These are phyloP conservation scores for Cryptococcus hybrid DNA, from an alignment of 1,284 basidiomycete species.

Conservation along the genomic window DNA sequence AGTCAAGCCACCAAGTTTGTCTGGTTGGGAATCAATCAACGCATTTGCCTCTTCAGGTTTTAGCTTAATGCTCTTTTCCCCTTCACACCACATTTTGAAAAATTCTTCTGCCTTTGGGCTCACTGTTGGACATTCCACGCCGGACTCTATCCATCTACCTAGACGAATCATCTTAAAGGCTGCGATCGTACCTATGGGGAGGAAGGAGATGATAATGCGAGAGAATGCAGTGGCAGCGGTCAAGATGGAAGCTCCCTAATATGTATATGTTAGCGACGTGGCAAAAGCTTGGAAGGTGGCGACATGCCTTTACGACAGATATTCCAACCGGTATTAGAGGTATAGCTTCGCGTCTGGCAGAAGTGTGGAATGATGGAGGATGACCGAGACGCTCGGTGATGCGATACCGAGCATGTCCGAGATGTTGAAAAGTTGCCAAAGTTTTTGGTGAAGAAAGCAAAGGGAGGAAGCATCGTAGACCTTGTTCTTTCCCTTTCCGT, in stretches of 20 bases:
- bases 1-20: slow-evolving; percentile 20
- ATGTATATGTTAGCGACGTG: neutral
- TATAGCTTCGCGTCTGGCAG: slow-evolving; percentile 37
- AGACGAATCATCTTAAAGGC: slow-evolving; percentile 23
- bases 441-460: too few relatives aligned
- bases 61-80: slow-evolving; percentile 25
- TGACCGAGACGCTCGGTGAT: too few relatives aligned
- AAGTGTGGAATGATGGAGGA: slow-evolving; percentile 33
- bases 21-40: slow-evolving; percentile 14
- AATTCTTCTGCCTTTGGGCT: slow-evolving; percentile 39
- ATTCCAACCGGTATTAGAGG: slow-evolving; percentile 41
- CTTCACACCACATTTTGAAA: slow-evolving; percentile 45
- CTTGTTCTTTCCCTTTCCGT: too few relatives aligned
- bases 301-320: slow-evolving; percentile 43
- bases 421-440: too few relatives aligned
- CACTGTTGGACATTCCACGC: slow-evolving; percentile 24
- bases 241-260: slow-evolving; percentile 54
- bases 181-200: slow-evolving; percentile 42
- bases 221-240: slow-evolving; percentile 38
- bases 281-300: neutral
- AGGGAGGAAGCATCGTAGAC: too few relatives aligned
- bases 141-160: slow-evolving; percentile 25
- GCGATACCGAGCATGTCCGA: too few relatives aligned
- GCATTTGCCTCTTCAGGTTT: slow-evolving; percentile 17
- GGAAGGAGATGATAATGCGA: slow-evolving; percentile 46